A percentile compares a stretch with the other conserved stretches of the same genome.
Evolutionary conservation across 1,284 basidiomycete genomes (phyloP).

Genomic region (Marasmius oreades): DNA sequence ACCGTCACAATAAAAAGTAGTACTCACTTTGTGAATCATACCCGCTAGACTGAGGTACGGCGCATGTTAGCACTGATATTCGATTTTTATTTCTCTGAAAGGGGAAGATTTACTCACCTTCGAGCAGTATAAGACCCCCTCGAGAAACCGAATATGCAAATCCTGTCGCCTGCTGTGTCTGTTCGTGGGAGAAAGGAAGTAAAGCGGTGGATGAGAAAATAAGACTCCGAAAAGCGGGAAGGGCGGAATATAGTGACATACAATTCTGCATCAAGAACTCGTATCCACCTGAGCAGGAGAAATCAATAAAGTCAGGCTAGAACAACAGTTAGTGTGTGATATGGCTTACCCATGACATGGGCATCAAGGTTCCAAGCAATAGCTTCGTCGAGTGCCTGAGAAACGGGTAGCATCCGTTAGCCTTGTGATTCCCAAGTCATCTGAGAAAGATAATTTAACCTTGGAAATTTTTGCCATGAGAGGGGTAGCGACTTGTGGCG

Average conservation of each 20-base stretch:
- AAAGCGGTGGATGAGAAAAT: neutral
- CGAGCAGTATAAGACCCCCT: slow-evolving; percentile 55
- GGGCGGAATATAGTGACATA: slow-evolving; percentile 12
- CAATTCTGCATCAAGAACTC: slow-evolving; percentile 51
- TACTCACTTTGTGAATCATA: slow-evolving; percentile 41
- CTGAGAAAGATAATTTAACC: neutral
- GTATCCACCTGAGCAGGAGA: slow-evolving; percentile 36
- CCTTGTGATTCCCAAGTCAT: neutral
- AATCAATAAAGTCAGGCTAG: slow-evolving; percentile 9
- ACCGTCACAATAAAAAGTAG: slow-evolving; percentile 12
- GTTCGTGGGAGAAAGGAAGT: neutral
- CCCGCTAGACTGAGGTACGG: slow-evolving; percentile 38
- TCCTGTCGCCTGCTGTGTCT: slow-evolving; percentile 26
- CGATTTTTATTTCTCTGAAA: no score
- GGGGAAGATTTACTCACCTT: no score
- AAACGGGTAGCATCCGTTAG: neutral
- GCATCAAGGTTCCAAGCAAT: slow-evolving; percentile 9
- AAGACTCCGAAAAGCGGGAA: neutral
- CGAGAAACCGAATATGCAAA: slow-evolving; percentile 58
- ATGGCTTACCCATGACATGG: slow-evolving; percentile 8
- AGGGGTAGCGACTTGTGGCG: neutral
- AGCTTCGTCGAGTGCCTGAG: slow-evolving; percentile 2
- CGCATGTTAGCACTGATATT: no score
- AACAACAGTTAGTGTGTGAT: neutral
- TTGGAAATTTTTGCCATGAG: neutral